phyloP scores from a whole-genome alignment of 352 stramenopile species.

The Peronospora farinosa region DNA sequence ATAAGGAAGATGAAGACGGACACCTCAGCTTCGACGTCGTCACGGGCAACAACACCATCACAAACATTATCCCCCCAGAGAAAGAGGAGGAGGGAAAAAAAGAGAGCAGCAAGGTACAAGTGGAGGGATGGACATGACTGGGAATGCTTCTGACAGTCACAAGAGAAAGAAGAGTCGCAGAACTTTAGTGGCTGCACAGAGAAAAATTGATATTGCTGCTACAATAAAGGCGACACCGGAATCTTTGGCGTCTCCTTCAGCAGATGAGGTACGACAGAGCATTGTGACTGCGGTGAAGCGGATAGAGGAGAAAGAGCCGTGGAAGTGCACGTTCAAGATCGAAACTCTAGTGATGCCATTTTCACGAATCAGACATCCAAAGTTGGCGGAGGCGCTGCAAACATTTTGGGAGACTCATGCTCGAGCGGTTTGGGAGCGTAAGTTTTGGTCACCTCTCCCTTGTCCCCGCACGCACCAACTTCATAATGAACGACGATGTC shows the following conservation, averaged over 20 bases:
- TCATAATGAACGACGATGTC: conserved; percentile 10
- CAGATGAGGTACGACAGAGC: not conserved
- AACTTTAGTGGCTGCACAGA: not conserved
- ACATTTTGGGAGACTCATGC: conserved; percentile 21
- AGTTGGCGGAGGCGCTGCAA: conserved; percentile 11
- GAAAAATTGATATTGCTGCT: not conserved
- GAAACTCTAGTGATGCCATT: conserved; percentile 19
- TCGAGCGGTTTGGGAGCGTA: conserved; percentile 31
- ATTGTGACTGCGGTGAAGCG: conserved; percentile 14
- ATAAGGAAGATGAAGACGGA: not conserved
- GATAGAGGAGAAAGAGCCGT: conserved; percentile 26
- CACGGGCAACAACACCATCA: not conserved
- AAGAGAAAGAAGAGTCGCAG: conserved; percentile 5
- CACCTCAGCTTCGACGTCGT: not conserved
- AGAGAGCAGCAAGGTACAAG: not conserved
- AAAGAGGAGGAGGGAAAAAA: conserved; percentile 1
- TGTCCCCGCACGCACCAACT: not conserved
- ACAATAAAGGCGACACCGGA: not conserved
- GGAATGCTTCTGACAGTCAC: not conserved
- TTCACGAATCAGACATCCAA: conserved; percentile 5
- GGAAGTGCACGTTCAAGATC: conserved; percentile 18
- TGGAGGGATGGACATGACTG: not conserved
- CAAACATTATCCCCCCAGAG: not conserved
- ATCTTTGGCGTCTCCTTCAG: not conserved
- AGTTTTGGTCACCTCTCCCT: conserved; percentile 25